These are phyloP conservation scores for Phaeotremella skinneri DNA, from an alignment of 768 basidiomycete genomes.

Conservation along the genomic window DNA sequence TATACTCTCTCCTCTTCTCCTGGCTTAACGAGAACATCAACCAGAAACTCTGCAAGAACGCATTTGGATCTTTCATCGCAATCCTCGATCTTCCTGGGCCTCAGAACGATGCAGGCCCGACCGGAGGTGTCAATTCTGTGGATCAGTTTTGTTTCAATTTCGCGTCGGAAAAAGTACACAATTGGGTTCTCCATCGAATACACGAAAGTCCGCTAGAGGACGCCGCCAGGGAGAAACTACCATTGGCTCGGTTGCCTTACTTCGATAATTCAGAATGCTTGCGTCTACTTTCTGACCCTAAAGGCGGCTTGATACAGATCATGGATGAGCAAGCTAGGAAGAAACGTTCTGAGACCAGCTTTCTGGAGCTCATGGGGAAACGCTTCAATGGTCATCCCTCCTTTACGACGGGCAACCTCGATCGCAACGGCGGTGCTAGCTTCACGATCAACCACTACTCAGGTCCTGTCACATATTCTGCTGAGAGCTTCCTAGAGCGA, in stretches of 20 bases:
- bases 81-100: constrained; percentile 91
- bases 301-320: constrained; percentile 91
- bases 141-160: constrained; percentile 97
- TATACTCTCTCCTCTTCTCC: constrained; percentile 90
- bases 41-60: constrained; percentile 87
- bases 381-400: constrained; percentile 90
- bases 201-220: constrained; percentile 81
- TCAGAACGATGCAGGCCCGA: constrained; percentile 65
- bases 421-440: constrained; percentile 73
- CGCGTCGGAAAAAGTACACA: constrained; percentile 85
- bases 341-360: constrained; percentile 88
- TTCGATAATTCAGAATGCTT: constrained; percentile 90
- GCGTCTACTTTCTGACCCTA: constrained; percentile 75
- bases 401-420: constrained; percentile 76
- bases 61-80: constrained; percentile 82
- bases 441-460: constrained; percentile 93
- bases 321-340: constrained; percentile 94
- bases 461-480: constrained; percentile 85
- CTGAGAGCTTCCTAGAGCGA: constrained; percentile 82
- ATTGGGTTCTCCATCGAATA: constrained; percentile 72
- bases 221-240: constrained; percentile 77
- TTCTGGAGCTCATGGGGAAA: constrained; percentile 92
- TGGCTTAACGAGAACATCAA: constrained; percentile 98
- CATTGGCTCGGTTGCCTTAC: constrained; percentile 61
- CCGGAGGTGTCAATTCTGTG: constrained; percentile 68